A percentile compares a stretch with the other conserved stretches of the same genome.
These are phyloP conservation scores for Alternaria sp. DNA, from an alignment of 2,329 filamentous ascomycete genomes.

Conservation along the genomic window DNA sequence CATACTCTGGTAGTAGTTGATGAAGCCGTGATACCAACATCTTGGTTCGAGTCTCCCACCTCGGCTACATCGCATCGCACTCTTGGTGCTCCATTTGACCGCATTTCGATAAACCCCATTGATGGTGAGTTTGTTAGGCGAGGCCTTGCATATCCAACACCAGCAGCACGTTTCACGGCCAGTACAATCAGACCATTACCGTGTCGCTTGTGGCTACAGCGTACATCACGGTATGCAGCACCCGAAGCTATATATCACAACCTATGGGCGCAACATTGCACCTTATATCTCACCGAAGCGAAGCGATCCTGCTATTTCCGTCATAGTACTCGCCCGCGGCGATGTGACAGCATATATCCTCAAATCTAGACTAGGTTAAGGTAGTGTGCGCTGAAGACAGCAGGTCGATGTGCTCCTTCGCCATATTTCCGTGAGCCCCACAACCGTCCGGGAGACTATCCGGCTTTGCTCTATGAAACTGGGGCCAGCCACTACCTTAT, in stretches of 20 bases:
- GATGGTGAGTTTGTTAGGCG: background rate
- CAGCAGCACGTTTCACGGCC: constrained; percentile 10
- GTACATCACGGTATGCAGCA: background rate
- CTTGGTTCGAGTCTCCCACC: background rate
- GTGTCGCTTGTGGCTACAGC: background rate
- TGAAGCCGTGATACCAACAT: background rate
- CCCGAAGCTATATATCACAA: constrained; percentile 5
- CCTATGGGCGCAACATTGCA: background rate
- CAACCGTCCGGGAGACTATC: constrained; percentile 19
- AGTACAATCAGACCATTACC: background rate
- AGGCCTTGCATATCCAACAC: background rate
- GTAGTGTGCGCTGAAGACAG: constrained; percentile 9
- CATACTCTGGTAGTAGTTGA: constrained; percentile 2
- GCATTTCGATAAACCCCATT: background rate
- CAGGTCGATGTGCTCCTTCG: constrained; percentile 9
- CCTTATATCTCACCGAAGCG: background rate
- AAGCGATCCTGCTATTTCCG: background rate
- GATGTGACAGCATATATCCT: background rate
- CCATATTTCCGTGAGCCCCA: constrained; percentile 22
- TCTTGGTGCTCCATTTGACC: background rate
- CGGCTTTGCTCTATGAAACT: constrained; percentile 16
- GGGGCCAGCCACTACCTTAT: constrained; percentile 16
- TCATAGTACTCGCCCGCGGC: constrained; percentile 8
- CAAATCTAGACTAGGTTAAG: background rate
- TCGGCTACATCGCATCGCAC: background rate